A percentile compares a stretch with the other conserved stretches of the same genome.
These are phyloP conservation scores for Nakaseomyces uthaithaninus DNA, from an alignment of 1,139 yeast genomes.

Conservation along the genomic window DNA sequence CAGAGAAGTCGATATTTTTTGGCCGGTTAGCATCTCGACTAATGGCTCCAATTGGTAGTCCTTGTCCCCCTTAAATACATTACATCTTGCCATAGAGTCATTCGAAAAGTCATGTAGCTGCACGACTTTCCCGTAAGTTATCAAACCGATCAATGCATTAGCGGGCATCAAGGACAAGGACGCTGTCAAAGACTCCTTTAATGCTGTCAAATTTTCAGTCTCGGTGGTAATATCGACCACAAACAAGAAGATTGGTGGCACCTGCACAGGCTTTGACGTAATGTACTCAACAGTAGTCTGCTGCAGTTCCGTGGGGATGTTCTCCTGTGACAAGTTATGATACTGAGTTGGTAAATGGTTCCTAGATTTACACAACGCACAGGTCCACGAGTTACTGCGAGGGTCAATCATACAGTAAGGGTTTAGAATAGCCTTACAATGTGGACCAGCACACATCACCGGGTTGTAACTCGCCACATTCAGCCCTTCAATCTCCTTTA, in stretches of 20 bases:
- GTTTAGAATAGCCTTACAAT: conserved; percentile 80
- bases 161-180: conserved; percentile 84
- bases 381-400: conserved; percentile 75
- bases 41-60: conserved; percentile 74
- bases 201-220: conserved; percentile 80
- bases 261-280: conserved; percentile 76
- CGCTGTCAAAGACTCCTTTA: conserved; percentile 78
- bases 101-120: conserved; percentile 89
- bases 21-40: conserved; percentile 61
- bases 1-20: conserved; percentile 24
- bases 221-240: conserved; percentile 94
- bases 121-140: conserved; percentile 91
- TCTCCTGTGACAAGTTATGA: conserved; percentile 72
- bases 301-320: conserved; percentile 80
- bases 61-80: conserved; percentile 87
- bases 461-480: conserved; percentile 88
- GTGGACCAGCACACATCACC: conserved; percentile 65
- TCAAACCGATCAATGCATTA: conserved; percentile 82
- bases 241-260: conserved; percentile 88
- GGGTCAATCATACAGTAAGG: conserved; percentile 84
- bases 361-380: conserved; percentile 78
- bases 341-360: conserved; percentile 88
- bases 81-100: conserved; percentile 67
- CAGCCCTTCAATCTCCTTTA: conserved; percentile 69
- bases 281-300: conserved; percentile 90